These are phyloP conservation scores for Hordeum pubiflorum DNA, from an alignment of 202 grass and related monocot genomes.

Conservation along the genomic window DNA sequence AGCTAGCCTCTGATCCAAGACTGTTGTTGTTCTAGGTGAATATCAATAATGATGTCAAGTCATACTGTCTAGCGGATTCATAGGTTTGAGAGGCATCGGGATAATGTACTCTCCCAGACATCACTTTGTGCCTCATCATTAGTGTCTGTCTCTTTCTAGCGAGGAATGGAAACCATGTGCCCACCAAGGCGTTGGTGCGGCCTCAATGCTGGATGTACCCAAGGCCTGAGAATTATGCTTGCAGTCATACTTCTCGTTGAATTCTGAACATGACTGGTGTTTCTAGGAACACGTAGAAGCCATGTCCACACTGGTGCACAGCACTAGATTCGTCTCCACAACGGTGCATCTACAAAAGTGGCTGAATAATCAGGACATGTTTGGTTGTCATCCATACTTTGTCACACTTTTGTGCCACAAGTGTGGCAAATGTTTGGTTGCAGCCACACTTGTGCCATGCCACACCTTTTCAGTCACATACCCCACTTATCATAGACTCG, in stretches of 20 bases:
- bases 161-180: not conserved
- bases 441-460: too few species aligned
- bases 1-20: not conserved
- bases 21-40: not conserved
- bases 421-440: too few species aligned
- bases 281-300: not conserved
- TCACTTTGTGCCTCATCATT: not conserved
- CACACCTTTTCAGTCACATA: too few species aligned
- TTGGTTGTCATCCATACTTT: too few species aligned
- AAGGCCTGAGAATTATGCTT: not conserved
- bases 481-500: too few species aligned
- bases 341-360: too few species aligned
- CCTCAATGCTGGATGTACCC: not conserved
- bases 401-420: too few species aligned
- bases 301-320: not conserved
- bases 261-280: not conserved
- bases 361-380: too few species aligned
- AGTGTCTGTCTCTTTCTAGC: not conserved
- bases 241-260: too few species aligned
- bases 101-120: not conserved
- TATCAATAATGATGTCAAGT: not conserved
- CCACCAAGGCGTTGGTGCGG: accelerated
- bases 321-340: too few species aligned
- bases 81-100: not conserved
- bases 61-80: not conserved